Conservation (phyloP, 345 rosid species). For the Kandelia obovata region DNA sequence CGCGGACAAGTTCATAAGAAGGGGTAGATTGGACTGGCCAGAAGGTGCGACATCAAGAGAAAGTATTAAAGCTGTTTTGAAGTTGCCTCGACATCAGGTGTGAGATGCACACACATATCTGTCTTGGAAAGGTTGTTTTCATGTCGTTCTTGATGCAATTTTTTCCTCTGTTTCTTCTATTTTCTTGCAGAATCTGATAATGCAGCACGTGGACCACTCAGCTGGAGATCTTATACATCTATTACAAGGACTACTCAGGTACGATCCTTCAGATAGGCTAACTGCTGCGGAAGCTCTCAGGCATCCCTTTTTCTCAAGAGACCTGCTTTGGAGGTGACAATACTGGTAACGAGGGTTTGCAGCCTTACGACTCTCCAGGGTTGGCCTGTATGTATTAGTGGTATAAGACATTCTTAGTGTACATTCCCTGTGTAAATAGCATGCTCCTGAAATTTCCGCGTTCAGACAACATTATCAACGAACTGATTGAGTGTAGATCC, state of each 20-base stretch:
- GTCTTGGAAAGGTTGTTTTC: background rate
- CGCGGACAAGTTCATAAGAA: constrained; percentile 69
- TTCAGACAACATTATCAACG: no score
- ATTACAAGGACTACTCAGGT: constrained; percentile 27
- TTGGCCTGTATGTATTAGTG: no score
- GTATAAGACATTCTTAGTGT: no score
- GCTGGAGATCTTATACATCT: constrained; percentile 33
- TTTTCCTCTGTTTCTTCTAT: background rate
- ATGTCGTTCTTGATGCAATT: background rate
- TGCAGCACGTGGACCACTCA: constrained; percentile 38
- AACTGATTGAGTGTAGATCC: no score
- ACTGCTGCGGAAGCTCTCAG: constrained; percentile 28
- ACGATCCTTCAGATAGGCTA: constrained; percentile 30
- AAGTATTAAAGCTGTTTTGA: constrained; percentile 68
- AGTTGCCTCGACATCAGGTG: constrained; percentile 81
- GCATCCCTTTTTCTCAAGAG: constrained; percentile 28
- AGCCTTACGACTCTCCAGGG: no score
- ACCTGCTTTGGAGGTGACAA: constrained; percentile 9
- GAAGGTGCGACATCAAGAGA: constrained; percentile 82
- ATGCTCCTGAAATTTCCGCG: no score
- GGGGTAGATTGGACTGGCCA: constrained; percentile 87
- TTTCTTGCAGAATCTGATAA: constrained; percentile 19
- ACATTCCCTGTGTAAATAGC: no score
- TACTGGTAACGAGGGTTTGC: no score
- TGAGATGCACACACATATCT: background rate